Conservation (phyloP, 768 basidiomycete genomes). For the Podaxis sp. region DNA sequence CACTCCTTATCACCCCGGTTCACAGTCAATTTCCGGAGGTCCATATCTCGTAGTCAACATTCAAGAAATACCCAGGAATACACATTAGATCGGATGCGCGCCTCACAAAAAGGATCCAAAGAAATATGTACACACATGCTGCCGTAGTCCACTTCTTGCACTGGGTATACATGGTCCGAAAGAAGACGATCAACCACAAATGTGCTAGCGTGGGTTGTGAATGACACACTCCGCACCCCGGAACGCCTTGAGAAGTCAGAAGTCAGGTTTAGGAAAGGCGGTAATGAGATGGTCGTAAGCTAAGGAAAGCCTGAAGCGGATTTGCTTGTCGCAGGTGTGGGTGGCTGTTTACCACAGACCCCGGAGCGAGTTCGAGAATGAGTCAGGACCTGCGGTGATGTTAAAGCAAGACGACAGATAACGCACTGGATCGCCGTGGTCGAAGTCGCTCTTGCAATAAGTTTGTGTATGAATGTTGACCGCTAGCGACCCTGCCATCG, state of each 20-base stretch:
- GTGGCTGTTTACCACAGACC: not conserved
- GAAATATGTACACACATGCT: not conserved
- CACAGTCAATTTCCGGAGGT: not conserved
- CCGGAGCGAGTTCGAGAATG: not conserved
- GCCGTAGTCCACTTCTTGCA: not conserved
- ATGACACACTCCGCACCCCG: constrained; percentile 5
- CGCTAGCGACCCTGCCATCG: constrained; percentile 16
- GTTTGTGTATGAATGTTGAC: constrained; percentile 37
- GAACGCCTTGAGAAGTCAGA: constrained; percentile 12
- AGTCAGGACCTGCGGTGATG: not conserved
- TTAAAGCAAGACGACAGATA: not conserved
- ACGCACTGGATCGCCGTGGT: constrained; percentile 23
- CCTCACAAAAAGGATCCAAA: not conserved
- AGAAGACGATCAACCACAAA: not conserved
- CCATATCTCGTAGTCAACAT: not conserved
- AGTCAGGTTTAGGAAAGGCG: not conserved
- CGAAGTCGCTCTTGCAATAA: constrained; percentile 32
- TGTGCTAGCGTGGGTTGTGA: not conserved
- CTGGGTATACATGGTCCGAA: constrained; percentile 3
- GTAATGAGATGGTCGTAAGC: constrained; percentile 4
- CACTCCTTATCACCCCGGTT: not conserved
- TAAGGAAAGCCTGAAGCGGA: not conserved
- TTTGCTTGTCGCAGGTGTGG: not conserved
- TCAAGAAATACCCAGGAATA: not conserved
- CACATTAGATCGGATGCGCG: not conserved